These are phyloP conservation scores for Stachybotrys echinatus DNA, from an alignment of 2,329 filamentous ascomycete species.

Conservation along the genomic window DNA sequence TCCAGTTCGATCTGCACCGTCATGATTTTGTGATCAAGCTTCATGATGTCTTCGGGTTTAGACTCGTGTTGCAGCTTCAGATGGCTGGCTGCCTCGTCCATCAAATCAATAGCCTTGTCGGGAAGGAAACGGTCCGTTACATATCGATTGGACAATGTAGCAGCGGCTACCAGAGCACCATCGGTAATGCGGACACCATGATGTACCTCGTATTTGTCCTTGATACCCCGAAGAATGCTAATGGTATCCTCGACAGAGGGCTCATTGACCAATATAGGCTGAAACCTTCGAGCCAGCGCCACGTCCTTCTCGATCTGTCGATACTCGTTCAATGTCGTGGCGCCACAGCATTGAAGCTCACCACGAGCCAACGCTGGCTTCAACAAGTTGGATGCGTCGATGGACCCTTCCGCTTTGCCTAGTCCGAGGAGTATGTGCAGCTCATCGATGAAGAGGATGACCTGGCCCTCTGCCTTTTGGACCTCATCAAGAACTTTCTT, in stretches of 20 bases:
- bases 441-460: slow-evolving; percentile 95
- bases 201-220: slow-evolving; percentile 95
- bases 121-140: slow-evolving; percentile 94
- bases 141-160: slow-evolving; percentile 89
- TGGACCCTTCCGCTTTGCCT: slow-evolving; percentile 92
- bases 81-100: slow-evolving; percentile 91
- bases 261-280: slow-evolving; percentile 90
- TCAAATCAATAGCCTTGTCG: slow-evolving; percentile 94
- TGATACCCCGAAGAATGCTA: slow-evolving; percentile 92
- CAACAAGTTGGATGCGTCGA: slow-evolving; percentile 90
- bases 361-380: slow-evolving; percentile 92
- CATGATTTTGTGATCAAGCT: slow-evolving; percentile 90
- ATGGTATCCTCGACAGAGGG: slow-evolving; percentile 89
- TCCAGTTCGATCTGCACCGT: slow-evolving; percentile 97
- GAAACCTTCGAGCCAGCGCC: slow-evolving; percentile 85
- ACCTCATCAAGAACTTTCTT: slow-evolving; percentile 91
- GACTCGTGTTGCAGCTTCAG: slow-evolving; percentile 91
- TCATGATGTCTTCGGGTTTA: slow-evolving; percentile 91
- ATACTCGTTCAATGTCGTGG: slow-evolving; percentile 90
- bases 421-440: slow-evolving; percentile 86
- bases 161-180: slow-evolving; percentile 83
- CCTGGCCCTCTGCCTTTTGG: slow-evolving; percentile 77
- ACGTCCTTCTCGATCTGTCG: slow-evolving; percentile 93
- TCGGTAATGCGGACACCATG: slow-evolving; percentile 95
- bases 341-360: slow-evolving; percentile 91